These are phyloP conservation scores for Ophiostoma populinum DNA, from an alignment of 2,329 filamentous ascomycete genomes.

Conservation along the genomic window DNA sequence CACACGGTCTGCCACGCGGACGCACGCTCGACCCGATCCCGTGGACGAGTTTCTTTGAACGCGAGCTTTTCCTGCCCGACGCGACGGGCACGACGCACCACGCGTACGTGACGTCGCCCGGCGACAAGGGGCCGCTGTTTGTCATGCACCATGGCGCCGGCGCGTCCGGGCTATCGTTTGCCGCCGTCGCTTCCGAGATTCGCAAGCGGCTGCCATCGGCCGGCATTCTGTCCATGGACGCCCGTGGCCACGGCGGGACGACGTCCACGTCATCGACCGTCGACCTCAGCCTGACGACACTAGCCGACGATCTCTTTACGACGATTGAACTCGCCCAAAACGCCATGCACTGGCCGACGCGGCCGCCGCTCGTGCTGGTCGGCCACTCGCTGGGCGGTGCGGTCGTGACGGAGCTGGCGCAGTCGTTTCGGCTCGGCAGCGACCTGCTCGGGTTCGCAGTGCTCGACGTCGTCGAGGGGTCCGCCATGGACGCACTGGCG, in stretches of 20 bases:
- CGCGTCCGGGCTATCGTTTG: conserved; percentile 84
- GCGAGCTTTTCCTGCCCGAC: conserved; percentile 65
- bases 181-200: conserved; percentile 61
- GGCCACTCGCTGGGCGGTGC: conserved; percentile 90
- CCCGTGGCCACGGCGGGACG: conserved; percentile 69
- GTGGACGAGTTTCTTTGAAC: conserved; percentile 84
- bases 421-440: conserved; percentile 34
- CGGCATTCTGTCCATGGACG: conserved; percentile 72
- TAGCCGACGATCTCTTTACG: conserved; percentile 54
- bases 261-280: conserved; percentile 21
- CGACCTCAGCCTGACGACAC: conserved; percentile 55
- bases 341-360: conserved; percentile 52
- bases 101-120: conserved; percentile 73
- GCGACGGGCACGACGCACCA: conserved; percentile 43
- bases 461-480: conserved; percentile 89
- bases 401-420: conserved; percentile 71
- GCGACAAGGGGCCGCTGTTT: conserved; percentile 61
- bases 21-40: conserved; percentile 47
- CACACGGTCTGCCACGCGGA: conserved; percentile 31
- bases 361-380: conserved; percentile 66
- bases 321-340: conserved; percentile 50
- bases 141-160: conserved; percentile 91
- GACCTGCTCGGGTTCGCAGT: conserved; percentile 61
- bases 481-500: conserved; percentile 82
- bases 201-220: conserved; percentile 59